Percentiles rank a stretch among this genome's conserved stretches.
Evolutionary conservation across 495 filamentous ascomycete genomes (phyloP).

Genomic region (Penicillium psychrofluorescens): DNA sequence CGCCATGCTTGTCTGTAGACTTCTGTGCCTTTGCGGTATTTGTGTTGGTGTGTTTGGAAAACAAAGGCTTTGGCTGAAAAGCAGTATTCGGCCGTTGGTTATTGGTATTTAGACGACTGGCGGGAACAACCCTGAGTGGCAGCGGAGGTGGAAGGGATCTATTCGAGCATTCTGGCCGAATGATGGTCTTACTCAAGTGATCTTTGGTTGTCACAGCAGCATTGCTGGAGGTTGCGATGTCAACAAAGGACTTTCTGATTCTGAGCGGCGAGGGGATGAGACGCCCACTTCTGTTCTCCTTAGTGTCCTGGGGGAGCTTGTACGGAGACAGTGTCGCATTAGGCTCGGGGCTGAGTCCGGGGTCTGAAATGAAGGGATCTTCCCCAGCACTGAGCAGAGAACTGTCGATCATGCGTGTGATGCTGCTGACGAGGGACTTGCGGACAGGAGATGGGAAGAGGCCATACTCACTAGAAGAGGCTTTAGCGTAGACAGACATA

Average conservation of each 20-base stretch:
- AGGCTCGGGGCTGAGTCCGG: neutral
- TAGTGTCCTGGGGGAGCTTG: neutral
- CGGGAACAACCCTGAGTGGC: conserved; percentile 16
- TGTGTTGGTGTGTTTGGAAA: neutral
- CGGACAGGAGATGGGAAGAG: neutral
- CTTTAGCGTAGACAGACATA: too few relatives aligned
- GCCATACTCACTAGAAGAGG: neutral
- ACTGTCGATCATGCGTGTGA: conserved; percentile 3
- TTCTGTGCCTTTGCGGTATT: neutral
- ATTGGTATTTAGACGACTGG: neutral
- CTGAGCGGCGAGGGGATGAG: conserved; percentile 23
- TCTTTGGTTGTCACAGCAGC: neutral
- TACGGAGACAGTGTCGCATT: neutral
- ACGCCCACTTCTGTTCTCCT: neutral
- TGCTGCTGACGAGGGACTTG: neutral
- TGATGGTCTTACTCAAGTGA: too few relatives aligned
- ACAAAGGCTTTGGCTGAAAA: too few relatives aligned
- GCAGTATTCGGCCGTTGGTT: neutral
- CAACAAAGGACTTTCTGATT: conserved; percentile 12
- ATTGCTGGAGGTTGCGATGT: neutral
- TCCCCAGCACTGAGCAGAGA: conserved; percentile 4
- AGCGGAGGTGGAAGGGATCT: conserved; percentile 13
- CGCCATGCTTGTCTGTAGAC: neutral
- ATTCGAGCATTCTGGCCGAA: neutral
- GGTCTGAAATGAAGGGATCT: conserved; percentile 22